Evolutionary conservation across 2,329 filamentous ascomycete species (phyloP), one percentile per base, ranked within the genome.

Genomic region (Claviceps lovelessii): DNA sequence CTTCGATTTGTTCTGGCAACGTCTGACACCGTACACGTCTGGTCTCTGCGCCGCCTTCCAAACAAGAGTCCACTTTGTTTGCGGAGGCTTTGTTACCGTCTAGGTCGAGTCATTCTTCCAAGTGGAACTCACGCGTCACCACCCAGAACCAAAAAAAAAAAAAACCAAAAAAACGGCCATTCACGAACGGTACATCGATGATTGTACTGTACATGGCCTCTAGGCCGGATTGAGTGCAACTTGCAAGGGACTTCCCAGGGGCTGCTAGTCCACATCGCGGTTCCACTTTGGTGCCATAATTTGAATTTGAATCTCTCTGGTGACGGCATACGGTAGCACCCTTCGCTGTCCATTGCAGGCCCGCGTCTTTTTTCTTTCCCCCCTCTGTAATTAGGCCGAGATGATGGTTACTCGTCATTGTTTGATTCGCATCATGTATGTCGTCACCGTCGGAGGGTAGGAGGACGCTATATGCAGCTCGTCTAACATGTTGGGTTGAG

Each of bases 241-340:
- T 41, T 41, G 37, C 37, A 46, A 28, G 44, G 44, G 44, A 15
- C 44, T 52, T 48, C 6, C 28, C 17, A 15, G 44, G 55, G 50
- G 37, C 58, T 55, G 51, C 49, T 28, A 55, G 59, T 58, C 59
- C 60, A 61, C 59, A 51, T 53, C 39, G 49, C 44, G 55, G 59
- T 60, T 56, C 60, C 60, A 61, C 59, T 52, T 37, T 51, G 15
- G 48, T 28, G 47, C 53, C 46, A 58, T 55, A 51, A 41, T 56
- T 51, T 55, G 50, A 29, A 55, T 52, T 47, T 49, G 45, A 50
- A 53, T 19, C 47, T 54, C 6, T 54, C 10, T 54, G 49, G 49
- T 56, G 55, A 54, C 49, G 52, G 55, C 52, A 53, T 46, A 49
- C 49, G 42, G 55, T 39, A 41, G 37, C 37, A 41, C 5, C 13